Percentiles rank a stretch among this genome's conserved stretches.
Evolutionary conservation across 2,329 filamentous ascomycete genomes (phyloP).

Genomic region (Trichoderma semiorbis): DNA sequence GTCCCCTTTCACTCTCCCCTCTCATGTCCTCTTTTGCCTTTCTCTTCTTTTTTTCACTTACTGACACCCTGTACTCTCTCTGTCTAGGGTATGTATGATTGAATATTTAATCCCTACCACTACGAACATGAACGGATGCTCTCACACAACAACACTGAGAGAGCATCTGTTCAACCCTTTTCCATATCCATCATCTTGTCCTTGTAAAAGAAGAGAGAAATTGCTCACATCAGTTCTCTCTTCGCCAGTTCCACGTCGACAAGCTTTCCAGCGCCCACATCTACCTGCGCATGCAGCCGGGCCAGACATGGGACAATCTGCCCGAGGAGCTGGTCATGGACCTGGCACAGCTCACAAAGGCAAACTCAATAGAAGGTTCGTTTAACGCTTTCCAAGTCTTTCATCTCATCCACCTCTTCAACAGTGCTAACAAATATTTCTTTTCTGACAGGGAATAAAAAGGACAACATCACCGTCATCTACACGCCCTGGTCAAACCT

Average conservation of each 20-base stretch:
- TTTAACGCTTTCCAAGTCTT: not conserved
- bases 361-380: slow-evolving; percentile 89
- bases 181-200: not conserved
- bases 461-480: slow-evolving; percentile 93
- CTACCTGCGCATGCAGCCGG: slow-evolving; percentile 79
- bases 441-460: slow-evolving; percentile 82
- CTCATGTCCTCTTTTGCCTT: too few species aligned
- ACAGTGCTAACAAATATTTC: not conserved
- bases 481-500: slow-evolving; percentile 98
- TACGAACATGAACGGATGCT: not conserved
- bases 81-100: slow-evolving; percentile 27
- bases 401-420: not conserved
- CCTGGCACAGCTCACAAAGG: slow-evolving; percentile 96
- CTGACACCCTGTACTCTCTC: slow-evolving; percentile 7
- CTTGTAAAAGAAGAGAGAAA: too few species aligned
- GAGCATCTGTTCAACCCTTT: not conserved
- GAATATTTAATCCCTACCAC: not conserved
- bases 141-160: not conserved
- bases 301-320: slow-evolving; percentile 80
- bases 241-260: slow-evolving; percentile 82
- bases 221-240: not conserved
- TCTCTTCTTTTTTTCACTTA: not conserved
- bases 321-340: slow-evolving; percentile 72
- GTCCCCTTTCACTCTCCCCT: too few species aligned
- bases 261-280: slow-evolving; percentile 96